Evolutionary conservation across 2,329 filamentous ascomycete genomes (phyloP).

Genomic region (Talaromyces verruculosus): DNA sequence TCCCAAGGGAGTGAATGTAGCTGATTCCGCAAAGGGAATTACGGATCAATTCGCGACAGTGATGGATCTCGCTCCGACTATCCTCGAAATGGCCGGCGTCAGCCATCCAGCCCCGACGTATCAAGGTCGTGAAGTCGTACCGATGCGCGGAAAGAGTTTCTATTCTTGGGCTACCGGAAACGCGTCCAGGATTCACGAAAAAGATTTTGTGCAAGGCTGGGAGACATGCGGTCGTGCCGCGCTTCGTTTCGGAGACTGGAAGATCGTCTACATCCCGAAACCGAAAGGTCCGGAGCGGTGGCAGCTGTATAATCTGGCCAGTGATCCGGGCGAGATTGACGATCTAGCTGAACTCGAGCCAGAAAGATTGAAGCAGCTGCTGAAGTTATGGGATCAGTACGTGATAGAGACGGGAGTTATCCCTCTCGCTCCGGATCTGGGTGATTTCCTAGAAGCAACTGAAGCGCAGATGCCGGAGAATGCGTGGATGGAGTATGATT

Average conservation of each 20-base stretch:
- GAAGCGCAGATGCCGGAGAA: constrained; percentile 67
- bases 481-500: constrained; percentile 66
- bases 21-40: constrained; percentile 54
- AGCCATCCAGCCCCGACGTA: constrained; percentile 16
- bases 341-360: constrained; percentile 46
- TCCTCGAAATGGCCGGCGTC: constrained; percentile 43
- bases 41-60: constrained; percentile 57
- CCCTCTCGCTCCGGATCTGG: constrained; percentile 59
- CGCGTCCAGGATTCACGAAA: constrained; percentile 47
- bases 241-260: constrained; percentile 58
- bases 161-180: neutral
- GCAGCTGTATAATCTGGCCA: neutral
- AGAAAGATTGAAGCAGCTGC: constrained; percentile 49
- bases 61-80: constrained; percentile 54
- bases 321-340: constrained; percentile 40
- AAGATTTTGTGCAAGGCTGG: constrained; percentile 58
- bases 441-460: constrained; percentile 59
- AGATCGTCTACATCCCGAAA: constrained; percentile 58
- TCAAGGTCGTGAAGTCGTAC: neutral
- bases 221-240: constrained; percentile 57
- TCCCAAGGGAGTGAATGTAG: neutral
- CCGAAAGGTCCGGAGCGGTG: constrained; percentile 47
- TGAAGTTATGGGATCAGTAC: constrained; percentile 59
- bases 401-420: constrained; percentile 60
- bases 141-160: neutral